phyloP scores from a whole-genome alignment of 2,329 filamentous ascomycete species.

The Aureobasidium sp. region DNA sequence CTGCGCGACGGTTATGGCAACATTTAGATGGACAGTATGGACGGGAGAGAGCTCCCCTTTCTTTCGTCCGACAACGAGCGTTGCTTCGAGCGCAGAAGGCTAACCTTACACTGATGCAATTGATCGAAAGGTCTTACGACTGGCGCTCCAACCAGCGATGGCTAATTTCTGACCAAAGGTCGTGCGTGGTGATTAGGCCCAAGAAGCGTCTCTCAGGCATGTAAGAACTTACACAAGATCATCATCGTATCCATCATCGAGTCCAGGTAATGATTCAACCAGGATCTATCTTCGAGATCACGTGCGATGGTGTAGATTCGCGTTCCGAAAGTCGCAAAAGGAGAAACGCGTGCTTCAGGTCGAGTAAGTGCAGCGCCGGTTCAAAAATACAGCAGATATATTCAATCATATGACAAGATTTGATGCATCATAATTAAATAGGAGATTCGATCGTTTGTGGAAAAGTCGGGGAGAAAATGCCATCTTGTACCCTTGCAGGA shows the following conservation, averaged over 20 bases:
- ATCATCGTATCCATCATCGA: no score
- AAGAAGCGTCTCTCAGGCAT: background rate
- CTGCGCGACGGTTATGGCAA: background rate
- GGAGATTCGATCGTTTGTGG: background rate
- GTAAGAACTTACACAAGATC: background rate
- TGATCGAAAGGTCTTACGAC: background rate
- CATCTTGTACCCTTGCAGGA: background rate
- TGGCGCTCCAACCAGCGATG: background rate
- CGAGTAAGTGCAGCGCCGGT: background rate
- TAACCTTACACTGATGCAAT: background rate
- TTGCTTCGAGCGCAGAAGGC: background rate
- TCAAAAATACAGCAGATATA: background rate
- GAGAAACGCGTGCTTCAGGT: background rate
- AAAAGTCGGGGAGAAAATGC: background rate
- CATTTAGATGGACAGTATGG: background rate
- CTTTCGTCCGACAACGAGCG: no score
- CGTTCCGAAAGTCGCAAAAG: background rate
- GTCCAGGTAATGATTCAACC: background rate
- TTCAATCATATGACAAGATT: background rate
- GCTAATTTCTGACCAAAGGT: background rate
- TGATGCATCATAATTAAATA: background rate
- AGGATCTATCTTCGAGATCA: background rate
- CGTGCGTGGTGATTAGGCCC: background rate
- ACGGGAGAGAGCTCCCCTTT: background rate
- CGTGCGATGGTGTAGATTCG: conserved; percentile 8